phyloP scores from a whole-genome alignment of 441 rosid genomes.

The Populus hybrid region DNA sequence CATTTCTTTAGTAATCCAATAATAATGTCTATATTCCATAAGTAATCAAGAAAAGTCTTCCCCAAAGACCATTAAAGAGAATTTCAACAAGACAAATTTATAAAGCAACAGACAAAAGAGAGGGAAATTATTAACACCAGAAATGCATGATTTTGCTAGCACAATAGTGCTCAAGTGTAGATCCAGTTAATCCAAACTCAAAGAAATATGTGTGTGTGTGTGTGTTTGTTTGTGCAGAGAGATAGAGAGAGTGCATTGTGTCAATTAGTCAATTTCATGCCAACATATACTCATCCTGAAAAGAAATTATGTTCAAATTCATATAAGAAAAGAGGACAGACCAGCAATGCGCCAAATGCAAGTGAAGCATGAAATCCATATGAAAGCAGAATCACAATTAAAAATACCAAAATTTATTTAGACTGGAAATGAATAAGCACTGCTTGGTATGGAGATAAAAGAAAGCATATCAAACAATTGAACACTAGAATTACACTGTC shows the following conservation, averaged over 20 bases:
- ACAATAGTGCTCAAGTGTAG: not conserved
- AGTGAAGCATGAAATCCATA: not conserved
- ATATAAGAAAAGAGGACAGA: not conserved
- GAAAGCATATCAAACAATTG: no score
- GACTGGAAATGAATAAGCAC: not conserved
- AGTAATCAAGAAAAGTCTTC: not conserved
- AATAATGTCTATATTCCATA: conserved; percentile 2
- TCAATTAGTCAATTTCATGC: not conserved
- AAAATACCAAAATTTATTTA: not conserved
- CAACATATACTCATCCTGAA: not conserved
- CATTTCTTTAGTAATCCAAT: conserved; percentile 16
- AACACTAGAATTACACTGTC: not conserved
- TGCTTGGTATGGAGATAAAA: no score
- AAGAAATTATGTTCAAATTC: not conserved
- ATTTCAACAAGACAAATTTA: not conserved
- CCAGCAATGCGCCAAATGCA: not conserved
- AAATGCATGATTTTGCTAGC: not conserved
- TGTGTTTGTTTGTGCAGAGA: not conserved
- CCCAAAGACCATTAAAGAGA: no score
- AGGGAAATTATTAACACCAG: not conserved
- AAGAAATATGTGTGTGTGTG: no score
- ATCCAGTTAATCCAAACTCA: not conserved
- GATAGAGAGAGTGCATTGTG: not conserved
- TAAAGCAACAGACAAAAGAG: not conserved
- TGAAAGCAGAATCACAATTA: not conserved